Evolutionary conservation across 2,329 filamentous ascomycete genomes (phyloP), one percentile per base, ranked within the genome.

Genomic region (Cercospora berteroae): DNA sequence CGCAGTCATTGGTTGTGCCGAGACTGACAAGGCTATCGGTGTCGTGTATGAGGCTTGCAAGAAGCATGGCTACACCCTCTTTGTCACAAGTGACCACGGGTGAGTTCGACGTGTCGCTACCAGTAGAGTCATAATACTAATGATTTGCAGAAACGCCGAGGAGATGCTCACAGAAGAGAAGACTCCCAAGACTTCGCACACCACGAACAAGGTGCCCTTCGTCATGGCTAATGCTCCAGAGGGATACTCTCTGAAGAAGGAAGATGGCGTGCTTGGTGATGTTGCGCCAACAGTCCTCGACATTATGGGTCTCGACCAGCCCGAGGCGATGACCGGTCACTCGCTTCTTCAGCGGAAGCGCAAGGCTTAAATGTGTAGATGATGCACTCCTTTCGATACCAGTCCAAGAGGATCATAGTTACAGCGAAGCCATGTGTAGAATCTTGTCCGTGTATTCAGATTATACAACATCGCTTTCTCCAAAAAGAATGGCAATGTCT

Each of bases 141-240:
- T 27, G 23, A 63, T 86, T 23, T 9, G n/a, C 42, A 65, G 85
- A 77, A 99, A 99, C 78, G 95, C 95, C 66, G 95, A 99, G 84
- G 95, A 99, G 85, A 99, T 99, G 95, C 90, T 98, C 82, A 98
- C 93, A 78, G 84, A 92, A 74, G 92, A 97, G 79, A 93, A 94
- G 79, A 96, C 93, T 79, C 95, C 95, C 75, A 99, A 99, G 88
- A 99, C 95, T 8, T 94, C 92, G 61, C 95, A 99, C 85, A 99
- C 95, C 56, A 94, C 91, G 73, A 99, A 99, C 87, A 95, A 95
- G 81, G 95, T 99, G 63, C 95, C 95, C 9, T 94, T 99, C 79
- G 88, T 98, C 81, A 97, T 99, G 94, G 93, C 94, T 79, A 99
- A 98, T 79, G 94, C 94, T 8, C 95, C 95, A 48, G 87, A 91